Conservation (phyloP, 176 grass and related monocot genomes). For the Saccharum officinarum region DNA sequence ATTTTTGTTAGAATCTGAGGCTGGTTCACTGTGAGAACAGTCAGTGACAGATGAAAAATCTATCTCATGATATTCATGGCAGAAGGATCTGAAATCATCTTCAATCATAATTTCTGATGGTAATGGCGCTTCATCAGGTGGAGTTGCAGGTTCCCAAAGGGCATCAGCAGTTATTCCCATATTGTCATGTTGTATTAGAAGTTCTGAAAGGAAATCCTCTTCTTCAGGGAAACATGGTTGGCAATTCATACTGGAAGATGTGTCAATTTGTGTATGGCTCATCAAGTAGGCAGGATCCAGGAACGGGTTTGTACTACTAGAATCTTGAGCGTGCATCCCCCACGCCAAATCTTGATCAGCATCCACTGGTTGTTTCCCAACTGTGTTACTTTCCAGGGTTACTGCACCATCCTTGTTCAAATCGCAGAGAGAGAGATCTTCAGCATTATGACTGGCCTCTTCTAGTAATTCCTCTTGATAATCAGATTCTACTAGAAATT, state of each 20-base stretch:
- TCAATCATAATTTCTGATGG: constrained; percentile 55
- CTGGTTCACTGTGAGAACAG: constrained; percentile 35
- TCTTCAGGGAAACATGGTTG: constrained; percentile 45
- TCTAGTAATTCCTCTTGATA: constrained; percentile 43
- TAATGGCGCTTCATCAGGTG: constrained; percentile 55
- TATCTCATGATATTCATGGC: constrained; percentile 49
- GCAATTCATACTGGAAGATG: constrained; percentile 12
- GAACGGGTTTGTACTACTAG: constrained; percentile 46
- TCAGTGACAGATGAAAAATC: constrained; percentile 30
- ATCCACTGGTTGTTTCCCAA: constrained; percentile 32
- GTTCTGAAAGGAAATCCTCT: constrained; percentile 52
- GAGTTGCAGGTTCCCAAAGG: constrained; percentile 68
- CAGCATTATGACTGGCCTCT: constrained; percentile 19
- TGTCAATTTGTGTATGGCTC: constrained; percentile 27
- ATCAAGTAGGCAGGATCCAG: constrained; percentile 35
- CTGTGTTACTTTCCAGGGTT: constrained; percentile 18
- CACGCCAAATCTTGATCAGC: constrained; percentile 19
- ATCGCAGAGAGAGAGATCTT: constrained; percentile 27
- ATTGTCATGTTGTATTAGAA: constrained; percentile 42
- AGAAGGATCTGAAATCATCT: constrained; percentile 53
- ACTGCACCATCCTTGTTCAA: constrained; percentile 31
- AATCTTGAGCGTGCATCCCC: constrained; percentile 47
- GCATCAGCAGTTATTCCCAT: constrained; percentile 47
- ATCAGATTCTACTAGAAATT: constrained; percentile 26
- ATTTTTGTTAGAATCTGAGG: constrained; percentile 39